phyloP scores from a whole-genome alignment of 768 basidiomycete species.

The Termitomyces sp. region DNA sequence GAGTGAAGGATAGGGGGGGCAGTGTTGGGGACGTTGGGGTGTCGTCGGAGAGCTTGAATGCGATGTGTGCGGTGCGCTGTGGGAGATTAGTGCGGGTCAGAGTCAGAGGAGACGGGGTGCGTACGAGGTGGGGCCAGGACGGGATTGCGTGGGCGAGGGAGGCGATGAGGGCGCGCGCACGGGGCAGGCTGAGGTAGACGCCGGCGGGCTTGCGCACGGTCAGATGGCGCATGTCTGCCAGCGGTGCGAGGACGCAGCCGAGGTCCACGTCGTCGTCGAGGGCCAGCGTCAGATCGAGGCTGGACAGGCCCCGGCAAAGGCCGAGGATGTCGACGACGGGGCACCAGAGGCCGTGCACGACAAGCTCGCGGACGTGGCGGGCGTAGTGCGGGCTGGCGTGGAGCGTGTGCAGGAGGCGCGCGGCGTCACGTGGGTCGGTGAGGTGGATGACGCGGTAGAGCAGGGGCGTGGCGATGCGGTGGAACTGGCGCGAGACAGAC shows the following conservation, averaged over 20 bases:
- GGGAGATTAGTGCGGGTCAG: not conserved
- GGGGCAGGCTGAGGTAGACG: slow-evolving; percentile 54
- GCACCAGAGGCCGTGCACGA: slow-evolving; percentile 38
- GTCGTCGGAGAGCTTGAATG: slow-evolving; percentile 56
- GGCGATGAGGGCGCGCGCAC: slow-evolving; percentile 41
- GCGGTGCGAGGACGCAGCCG: slow-evolving; percentile 30
- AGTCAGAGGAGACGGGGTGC: slow-evolving; percentile 19
- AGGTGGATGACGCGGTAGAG: slow-evolving; percentile 54
- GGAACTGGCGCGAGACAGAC: slow-evolving; percentile 48
- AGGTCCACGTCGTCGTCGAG: slow-evolving; percentile 32
- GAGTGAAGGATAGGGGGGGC: slow-evolving; percentile 20
- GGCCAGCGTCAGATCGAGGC: slow-evolving; percentile 37
- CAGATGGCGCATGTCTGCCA: slow-evolving; percentile 39
- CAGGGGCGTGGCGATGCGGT: slow-evolving; percentile 55
- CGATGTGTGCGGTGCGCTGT: slow-evolving; percentile 52
- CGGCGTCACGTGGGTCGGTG: slow-evolving; percentile 35
- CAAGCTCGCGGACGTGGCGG: slow-evolving; percentile 35
- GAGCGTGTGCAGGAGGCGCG: slow-evolving; percentile 38
- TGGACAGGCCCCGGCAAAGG: slow-evolving; percentile 19
- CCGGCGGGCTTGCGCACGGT: slow-evolving; percentile 48
- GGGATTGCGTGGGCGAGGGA: slow-evolving; percentile 43
- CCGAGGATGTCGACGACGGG: slow-evolving; percentile 37
- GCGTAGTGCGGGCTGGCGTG: slow-evolving; percentile 34
- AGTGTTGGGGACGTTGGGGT: slow-evolving; percentile 21
- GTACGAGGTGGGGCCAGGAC: slow-evolving; percentile 45